Percentiles rank a stretch among this genome's conserved stretches.
These are phyloP conservation scores for Yamadazyma spencermartinsiae DNA, from an alignment of 1,139 yeast genomes.

Conservation along the genomic window DNA sequence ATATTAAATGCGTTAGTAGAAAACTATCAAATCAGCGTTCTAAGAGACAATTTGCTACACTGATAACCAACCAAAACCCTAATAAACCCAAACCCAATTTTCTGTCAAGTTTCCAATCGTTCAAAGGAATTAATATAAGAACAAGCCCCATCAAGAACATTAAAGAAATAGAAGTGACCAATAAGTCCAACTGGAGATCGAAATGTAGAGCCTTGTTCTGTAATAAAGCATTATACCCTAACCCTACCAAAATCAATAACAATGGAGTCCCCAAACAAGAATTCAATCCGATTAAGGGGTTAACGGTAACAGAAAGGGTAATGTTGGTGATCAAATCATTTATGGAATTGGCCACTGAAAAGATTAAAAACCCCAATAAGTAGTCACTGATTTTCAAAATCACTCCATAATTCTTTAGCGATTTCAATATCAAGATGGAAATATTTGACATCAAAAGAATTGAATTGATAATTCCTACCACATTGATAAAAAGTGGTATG, in stretches of 20 bases:
- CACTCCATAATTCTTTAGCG: conserved; percentile 40
- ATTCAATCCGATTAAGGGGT: conserved; percentile 40
- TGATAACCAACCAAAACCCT: conserved; percentile 23
- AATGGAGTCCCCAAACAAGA: conserved; percentile 47
- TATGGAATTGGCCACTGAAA: conserved; percentile 41
- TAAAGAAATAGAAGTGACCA: conserved; percentile 28
- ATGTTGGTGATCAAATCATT: conserved; percentile 44
- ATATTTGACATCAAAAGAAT: conserved; percentile 30
- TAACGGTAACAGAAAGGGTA: conserved; percentile 34
- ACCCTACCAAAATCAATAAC: conserved; percentile 37
- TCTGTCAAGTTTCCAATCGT: conserved; percentile 37
- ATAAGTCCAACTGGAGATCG: conserved; percentile 24
- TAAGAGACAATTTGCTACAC: conserved; percentile 16
- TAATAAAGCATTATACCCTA: conserved; percentile 33
- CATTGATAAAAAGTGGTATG: conserved; percentile 14
- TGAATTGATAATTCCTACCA: conserved; percentile 28
- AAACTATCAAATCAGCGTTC: neutral
- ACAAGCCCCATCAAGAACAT: conserved; percentile 14
- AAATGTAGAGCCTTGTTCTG: conserved; percentile 23
- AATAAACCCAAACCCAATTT: conserved; percentile 27
- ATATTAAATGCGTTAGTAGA: neutral
- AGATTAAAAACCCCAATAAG: conserved; percentile 40
- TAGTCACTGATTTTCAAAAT: conserved; percentile 40
- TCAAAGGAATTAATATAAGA: conserved; percentile 30
- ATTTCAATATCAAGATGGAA: conserved; percentile 28